These are phyloP conservation scores for Porpolomopsis calyptriformis DNA, from an alignment of 768 basidiomycete species.

Conservation along the genomic window DNA sequence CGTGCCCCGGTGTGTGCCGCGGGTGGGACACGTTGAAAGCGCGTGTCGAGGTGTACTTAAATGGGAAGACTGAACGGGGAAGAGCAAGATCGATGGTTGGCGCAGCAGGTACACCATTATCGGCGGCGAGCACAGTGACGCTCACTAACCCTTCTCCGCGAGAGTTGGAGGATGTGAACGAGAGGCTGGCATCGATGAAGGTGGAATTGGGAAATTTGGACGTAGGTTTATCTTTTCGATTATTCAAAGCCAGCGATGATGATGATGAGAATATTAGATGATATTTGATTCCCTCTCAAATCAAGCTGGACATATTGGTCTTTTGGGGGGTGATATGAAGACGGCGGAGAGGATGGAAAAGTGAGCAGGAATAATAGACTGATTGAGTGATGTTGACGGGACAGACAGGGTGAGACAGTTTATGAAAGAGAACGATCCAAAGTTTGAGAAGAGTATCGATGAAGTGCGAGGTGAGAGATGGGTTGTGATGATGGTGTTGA, in stretches of 20 bases:
- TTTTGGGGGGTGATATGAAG: conserved; percentile 29
- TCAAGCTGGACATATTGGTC: conserved; percentile 34
- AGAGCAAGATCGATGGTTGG: too few relatives aligned
- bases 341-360: conserved; percentile 30
- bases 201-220: background rate
- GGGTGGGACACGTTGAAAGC: background rate
- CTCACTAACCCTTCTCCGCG: too few relatives aligned
- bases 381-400: background rate
- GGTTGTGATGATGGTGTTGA: background rate
- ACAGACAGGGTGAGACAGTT: conserved; percentile 31
- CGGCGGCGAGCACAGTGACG: too few relatives aligned
- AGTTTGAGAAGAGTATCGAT: conserved; percentile 32
- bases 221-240: background rate
- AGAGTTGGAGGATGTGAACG: too few relatives aligned
- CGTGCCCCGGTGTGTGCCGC: background rate
- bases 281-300: conserved; percentile 35
- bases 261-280: conserved; percentile 19
- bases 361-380: conserved; percentile 19
- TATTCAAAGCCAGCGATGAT: background rate
- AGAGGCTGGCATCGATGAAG: too few relatives aligned
- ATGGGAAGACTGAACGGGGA: too few relatives aligned
- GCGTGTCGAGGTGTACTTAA: too few relatives aligned
- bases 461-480: conserved; percentile 37
- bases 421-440: conserved; percentile 32
- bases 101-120: too few relatives aligned